Percentiles rank a stretch among this genome's conserved stretches.
These are phyloP conservation scores for Nigrograna mackinnonii DNA, from an alignment of 2,329 filamentous ascomycete genomes.

Conservation along the genomic window DNA sequence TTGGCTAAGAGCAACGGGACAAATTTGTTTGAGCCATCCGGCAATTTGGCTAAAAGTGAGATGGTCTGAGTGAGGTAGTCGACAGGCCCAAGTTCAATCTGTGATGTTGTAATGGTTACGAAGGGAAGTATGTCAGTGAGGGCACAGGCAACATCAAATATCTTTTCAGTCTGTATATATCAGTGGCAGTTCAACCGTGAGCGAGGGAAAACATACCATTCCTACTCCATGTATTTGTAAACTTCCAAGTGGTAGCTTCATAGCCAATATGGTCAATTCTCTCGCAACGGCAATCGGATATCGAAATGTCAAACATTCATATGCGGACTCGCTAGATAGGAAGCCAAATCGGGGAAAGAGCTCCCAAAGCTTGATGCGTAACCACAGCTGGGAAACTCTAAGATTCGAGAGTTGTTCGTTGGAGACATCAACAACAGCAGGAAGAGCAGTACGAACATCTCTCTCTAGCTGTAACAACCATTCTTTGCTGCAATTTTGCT, in stretches of 20 bases:
- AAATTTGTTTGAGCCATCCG: conserved; percentile 25
- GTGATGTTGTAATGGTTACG: conserved; percentile 12
- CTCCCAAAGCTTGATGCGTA: conserved; percentile 68
- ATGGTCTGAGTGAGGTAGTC: conserved; percentile 23
- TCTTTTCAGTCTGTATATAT: conserved; percentile 25
- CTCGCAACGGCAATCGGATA: conserved; percentile 66
- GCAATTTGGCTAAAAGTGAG: conserved; percentile 21
- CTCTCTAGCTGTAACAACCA: conserved; percentile 65
- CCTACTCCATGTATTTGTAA: conserved; percentile 31
- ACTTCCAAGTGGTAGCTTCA: conserved; percentile 23
- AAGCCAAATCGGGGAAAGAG: conserved; percentile 60
- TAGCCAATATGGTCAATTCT: conserved; percentile 56
- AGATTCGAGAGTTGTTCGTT: conserved; percentile 61
- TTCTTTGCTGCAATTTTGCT: conserved; percentile 58
- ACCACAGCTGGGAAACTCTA: conserved; percentile 65
- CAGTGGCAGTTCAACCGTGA: conserved; percentile 3
- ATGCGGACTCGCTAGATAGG: conserved; percentile 49
- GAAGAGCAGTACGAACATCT: conserved; percentile 61
- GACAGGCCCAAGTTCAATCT: conserved; percentile 16
- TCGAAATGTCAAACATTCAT: conserved; percentile 63
- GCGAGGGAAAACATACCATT: conserved; percentile 20
- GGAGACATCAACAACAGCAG: conserved; percentile 54
- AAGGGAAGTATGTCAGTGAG: conserved; percentile 30
- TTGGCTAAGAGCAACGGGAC: conserved; percentile 28
- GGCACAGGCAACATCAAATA: conserved; percentile 34